Conservation (phyloP, 2,329 filamentous ascomycete species). For the Boeremia lycopersici region DNA sequence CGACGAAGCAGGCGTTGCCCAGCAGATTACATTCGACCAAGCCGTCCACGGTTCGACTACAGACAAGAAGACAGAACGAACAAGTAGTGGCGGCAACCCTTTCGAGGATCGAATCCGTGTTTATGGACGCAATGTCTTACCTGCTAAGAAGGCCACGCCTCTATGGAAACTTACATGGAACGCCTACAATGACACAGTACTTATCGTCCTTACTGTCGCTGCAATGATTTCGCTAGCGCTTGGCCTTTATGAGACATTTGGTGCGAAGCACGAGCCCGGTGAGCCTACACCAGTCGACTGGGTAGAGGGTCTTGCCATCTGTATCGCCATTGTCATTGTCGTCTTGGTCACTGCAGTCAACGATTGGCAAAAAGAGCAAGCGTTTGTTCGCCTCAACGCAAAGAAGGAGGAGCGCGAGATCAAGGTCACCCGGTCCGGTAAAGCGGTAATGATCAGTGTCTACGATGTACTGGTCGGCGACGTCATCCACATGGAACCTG, state of each 20-base stretch:
- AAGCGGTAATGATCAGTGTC: constrained; percentile 61
- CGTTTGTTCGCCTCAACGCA: constrained; percentile 42
- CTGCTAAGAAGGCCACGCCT: constrained; percentile 66
- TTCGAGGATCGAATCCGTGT: constrained; percentile 65
- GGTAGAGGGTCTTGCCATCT: constrained; percentile 48
- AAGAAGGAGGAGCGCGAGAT: constrained; percentile 47
- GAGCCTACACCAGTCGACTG: constrained; percentile 51
- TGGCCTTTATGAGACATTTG: constrained; percentile 71
- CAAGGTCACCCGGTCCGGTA: constrained; percentile 65
- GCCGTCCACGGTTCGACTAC: constrained; percentile 49
- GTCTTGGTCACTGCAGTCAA: constrained; percentile 47
- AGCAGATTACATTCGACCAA: constrained; percentile 57
- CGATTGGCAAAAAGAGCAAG: constrained; percentile 47
- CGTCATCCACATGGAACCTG: constrained; percentile 70
- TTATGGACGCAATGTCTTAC: constrained; percentile 66
- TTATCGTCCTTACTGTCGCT: constrained; percentile 71
- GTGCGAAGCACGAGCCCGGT: constrained; percentile 50
- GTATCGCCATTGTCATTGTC: constrained; percentile 46
- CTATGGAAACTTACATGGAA: constrained; percentile 68
- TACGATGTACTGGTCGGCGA: constrained; percentile 72
- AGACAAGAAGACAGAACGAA: constrained; percentile 25
- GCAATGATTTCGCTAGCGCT: constrained; percentile 72
- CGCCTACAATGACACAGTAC: constrained; percentile 75
- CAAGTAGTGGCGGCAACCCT: constrained; percentile 27
- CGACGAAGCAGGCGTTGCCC: constrained; percentile 57